Evolutionary conservation across 2,329 filamentous ascomycete species (phyloP), one percentile per base, ranked within the genome.

Genomic region (Chrysosporium keratinophilum): DNA sequence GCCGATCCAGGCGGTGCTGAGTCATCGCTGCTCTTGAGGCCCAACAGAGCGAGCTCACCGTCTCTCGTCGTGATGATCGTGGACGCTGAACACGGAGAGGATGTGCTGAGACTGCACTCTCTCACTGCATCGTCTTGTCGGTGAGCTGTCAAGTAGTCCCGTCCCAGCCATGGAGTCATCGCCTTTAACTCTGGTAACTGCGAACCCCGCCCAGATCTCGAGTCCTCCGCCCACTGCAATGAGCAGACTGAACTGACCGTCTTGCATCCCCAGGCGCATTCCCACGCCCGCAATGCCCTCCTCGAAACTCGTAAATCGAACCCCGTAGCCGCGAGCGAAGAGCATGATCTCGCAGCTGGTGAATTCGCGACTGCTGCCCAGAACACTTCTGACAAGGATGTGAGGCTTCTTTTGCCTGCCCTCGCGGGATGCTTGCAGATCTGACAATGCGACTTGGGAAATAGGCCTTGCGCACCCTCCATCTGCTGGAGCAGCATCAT

Each of bases 401-500:
- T 80, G 63, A 51, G 58, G 60, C 19, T 34, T 31, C 40, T 12
- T 55, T 12, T 3, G 35, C 52, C 17, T 49, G 35, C 17, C 34
- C 35, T 37, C 42, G 17, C 1, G 12, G 33, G 44, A 40, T n/a
- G 15, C 7, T 15, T 42, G 10, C 7, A 10, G 15, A 20, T 23
- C 34, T 41, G n/a, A 46, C 34, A 39, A 2, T 37, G 14, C 4
- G n/a, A 12, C n/a, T 45, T 40, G 80, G 76, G 65, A 66, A 77
- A 58, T 78, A 95, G 76, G 91, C 90, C 12, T 72, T 95, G 48
- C 82, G 93, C 50, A 93, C 90, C 9, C 76, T 98, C 56, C 81
- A 80, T 60, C 79, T 97, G 2, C 82, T 98, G 55, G 88, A 96
- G 69, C 79, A 87, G 58, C 88, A 98, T 67, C 93, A 98, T 67